These are phyloP conservation scores for Acer saccharum DNA, from an alignment of 345 rosid species.

Conservation along the genomic window DNA sequence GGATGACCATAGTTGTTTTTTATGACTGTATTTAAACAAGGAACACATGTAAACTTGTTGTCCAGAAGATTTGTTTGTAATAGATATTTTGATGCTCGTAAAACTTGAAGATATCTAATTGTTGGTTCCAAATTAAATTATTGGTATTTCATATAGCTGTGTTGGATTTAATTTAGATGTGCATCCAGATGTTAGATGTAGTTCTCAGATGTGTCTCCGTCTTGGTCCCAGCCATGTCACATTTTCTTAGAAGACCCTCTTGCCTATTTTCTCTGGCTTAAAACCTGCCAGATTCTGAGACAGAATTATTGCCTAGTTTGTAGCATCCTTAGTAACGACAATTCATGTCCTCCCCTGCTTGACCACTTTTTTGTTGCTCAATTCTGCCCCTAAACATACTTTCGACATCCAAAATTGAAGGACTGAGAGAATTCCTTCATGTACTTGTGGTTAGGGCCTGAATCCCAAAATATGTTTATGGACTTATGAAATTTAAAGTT, in stretches of 20 bases:
- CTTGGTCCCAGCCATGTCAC: not conserved
- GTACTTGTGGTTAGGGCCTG: not conserved
- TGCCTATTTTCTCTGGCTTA: not conserved
- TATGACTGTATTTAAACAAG: not conserved
- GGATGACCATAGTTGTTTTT: not conserved
- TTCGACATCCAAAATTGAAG: not conserved
- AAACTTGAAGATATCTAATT: not conserved
- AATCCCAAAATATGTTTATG: not conserved
- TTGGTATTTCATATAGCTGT: not conserved
- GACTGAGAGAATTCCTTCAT: not conserved
- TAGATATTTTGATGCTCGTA: not conserved
- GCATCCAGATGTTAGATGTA: not conserved
- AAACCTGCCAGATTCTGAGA: not conserved
- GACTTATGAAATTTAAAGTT: not conserved
- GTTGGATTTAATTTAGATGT: not conserved
- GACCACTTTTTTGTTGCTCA: not conserved
- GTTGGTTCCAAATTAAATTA: not conserved
- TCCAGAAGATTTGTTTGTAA: not conserved
- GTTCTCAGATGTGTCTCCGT: not conserved
- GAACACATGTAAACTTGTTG: not conserved
- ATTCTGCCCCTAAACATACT: not conserved
- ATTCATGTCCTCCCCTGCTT: not conserved
- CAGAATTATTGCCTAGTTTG: not conserved
- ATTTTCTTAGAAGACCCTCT: not conserved
- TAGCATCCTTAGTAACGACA: not conserved